Conservation (phyloP, 371 early-diverging fungal species). For the Nematocida ausubeli region DNA sequence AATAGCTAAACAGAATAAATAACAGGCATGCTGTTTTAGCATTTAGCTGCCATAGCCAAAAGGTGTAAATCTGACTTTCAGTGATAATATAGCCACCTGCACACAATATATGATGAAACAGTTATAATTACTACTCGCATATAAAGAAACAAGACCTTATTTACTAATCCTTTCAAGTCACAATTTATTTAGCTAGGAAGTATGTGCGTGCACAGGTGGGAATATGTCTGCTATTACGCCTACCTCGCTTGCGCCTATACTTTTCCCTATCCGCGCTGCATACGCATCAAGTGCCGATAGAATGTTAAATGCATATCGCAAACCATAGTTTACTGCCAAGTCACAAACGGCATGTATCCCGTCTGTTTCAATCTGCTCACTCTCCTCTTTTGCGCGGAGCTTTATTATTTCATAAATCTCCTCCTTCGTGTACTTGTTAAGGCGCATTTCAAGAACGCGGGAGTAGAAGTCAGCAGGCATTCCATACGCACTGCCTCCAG, state of each 20-base stretch:
- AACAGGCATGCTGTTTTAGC: too few species aligned
- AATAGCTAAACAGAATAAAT: too few species aligned
- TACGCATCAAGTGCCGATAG: slow-evolving; percentile 83
- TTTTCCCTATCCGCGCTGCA: slow-evolving; percentile 72
- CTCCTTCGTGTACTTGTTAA: slow-evolving; percentile 75
- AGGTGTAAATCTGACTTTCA: too few species aligned
- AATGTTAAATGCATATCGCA: slow-evolving; percentile 89
- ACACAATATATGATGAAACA: too few species aligned
- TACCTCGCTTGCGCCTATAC: not conserved
- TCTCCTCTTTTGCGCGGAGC: slow-evolving; percentile 83
- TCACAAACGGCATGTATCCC: slow-evolving; percentile 79
- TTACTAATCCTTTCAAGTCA: too few species aligned
- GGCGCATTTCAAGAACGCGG: slow-evolving; percentile 82
- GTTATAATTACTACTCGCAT: too few species aligned
- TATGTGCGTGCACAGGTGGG: not conserved
- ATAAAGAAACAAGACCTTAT: too few species aligned
- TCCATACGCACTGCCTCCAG: slow-evolving; percentile 74
- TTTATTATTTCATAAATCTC: slow-evolving; percentile 81
- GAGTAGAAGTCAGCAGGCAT: slow-evolving; percentile 91
- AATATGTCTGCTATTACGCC: not conserved
- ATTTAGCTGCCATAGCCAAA: too few species aligned
- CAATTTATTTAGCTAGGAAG: not conserved
- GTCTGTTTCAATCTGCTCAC: slow-evolving; percentile 85
- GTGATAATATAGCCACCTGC: too few species aligned
- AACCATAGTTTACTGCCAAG: slow-evolving; percentile 81